Evolutionary conservation across 1,284 basidiomycete genomes (phyloP), one percentile per base, ranked within the genome.

Genomic region (Gomphus sp.): DNA sequence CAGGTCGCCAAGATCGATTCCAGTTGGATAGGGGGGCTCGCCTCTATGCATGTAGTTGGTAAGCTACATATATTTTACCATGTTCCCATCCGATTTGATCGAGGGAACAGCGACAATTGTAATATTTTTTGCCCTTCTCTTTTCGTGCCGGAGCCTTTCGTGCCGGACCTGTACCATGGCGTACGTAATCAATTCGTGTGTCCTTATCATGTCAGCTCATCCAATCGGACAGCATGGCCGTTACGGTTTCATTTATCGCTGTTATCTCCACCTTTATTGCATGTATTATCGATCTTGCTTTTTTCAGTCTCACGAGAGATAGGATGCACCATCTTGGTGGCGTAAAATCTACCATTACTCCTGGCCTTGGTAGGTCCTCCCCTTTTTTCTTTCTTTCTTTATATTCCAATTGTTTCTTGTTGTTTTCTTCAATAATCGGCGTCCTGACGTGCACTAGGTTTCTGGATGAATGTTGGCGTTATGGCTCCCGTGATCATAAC

Each of bases 401-500:
- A 22, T 22, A 22, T 22, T 22, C 22, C 22, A 22, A 22, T 22
- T 22, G 22, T 22, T 22, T 22, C 22, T 22, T 22, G 22, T 22
- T 22, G 22, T 22, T 22, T 22, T 22, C 22, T 22, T 22, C 22
- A 22, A 22, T 22, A 22, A 22, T 22, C 22, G 22, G 22, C 22
- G 58, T 52, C 50, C 60, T 58, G 36, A n/a, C 44, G 28, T 34
- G 28, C 36, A 18, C 31, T 47, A 85, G 87, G 79, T 9, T 86
- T 89, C 70, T 90, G 87, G 87, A 70, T 89, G 68, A 88, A 85
- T 3, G 80, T 89, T 64, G 80, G 76, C n/a, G 70, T 81, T 14
- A 72, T 89, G 68, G 70, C 88, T 61, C 76, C 88, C 2, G 78
- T 85, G 22, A 70, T 81, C 50, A 66, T 88, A 59, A 83, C 80